phyloP scores from a whole-genome alignment of 2,329 filamentous ascomycete genomes.

The Hysterium pulicare region DNA sequence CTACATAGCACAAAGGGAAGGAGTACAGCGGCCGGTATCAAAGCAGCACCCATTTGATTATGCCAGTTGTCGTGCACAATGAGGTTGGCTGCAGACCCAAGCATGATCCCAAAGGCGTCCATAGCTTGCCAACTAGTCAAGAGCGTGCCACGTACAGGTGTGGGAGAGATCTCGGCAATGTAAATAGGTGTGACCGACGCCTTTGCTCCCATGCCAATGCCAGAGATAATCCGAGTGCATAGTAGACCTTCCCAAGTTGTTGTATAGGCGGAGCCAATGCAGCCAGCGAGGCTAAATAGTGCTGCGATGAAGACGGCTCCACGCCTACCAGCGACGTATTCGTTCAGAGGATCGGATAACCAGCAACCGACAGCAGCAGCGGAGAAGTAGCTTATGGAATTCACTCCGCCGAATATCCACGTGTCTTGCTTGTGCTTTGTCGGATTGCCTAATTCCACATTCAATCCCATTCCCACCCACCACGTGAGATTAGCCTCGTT shows the following conservation, averaged over 20 bases:
- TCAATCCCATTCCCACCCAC: constrained; percentile 19
- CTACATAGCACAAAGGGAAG: background rate
- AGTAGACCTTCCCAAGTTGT: constrained; percentile 25
- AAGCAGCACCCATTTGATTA: constrained; percentile 1
- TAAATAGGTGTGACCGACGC: constrained; percentile 31
- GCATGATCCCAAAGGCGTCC: constrained; percentile 3
- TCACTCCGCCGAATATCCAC: constrained; percentile 31
- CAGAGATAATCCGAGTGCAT: constrained; percentile 27
- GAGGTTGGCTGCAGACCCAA: constrained; percentile 1
- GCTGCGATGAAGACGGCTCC: constrained; percentile 27
- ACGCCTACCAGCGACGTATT: constrained; percentile 26
- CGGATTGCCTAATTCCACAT: background rate
- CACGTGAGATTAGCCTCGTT: constrained; percentile 33
- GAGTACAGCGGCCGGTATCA: background rate
- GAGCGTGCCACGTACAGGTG: background rate
- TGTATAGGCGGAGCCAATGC: constrained; percentile 25
- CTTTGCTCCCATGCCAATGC: constrained; percentile 33
- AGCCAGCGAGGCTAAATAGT: constrained; percentile 24
- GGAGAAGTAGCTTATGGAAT: constrained; percentile 30
- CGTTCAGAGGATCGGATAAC: constrained; percentile 30
- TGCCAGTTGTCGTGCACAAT: constrained; percentile 1
- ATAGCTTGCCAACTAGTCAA: constrained; percentile 1
- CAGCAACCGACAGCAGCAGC: constrained; percentile 26
- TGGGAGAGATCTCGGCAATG: constrained; percentile 25
- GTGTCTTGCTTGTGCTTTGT: constrained; percentile 7